These are phyloP conservation scores for Aspergillus fructus DNA, from an alignment of 2,329 filamentous ascomycete genomes.

Conservation along the genomic window DNA sequence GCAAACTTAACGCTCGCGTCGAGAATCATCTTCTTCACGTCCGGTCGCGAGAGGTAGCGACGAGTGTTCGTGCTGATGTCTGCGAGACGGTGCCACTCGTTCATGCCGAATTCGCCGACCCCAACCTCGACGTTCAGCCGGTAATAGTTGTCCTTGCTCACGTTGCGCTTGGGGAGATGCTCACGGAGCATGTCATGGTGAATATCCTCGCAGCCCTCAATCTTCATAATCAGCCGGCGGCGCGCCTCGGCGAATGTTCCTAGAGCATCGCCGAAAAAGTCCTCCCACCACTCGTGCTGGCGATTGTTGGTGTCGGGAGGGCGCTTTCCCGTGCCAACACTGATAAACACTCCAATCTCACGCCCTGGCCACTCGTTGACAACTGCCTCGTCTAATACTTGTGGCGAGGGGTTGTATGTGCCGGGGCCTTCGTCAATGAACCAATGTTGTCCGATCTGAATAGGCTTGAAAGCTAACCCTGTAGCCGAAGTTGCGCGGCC, in stretches of 20 bases:
- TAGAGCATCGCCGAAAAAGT: constrained; percentile 68
- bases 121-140: constrained; percentile 96
- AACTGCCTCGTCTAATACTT: constrained; percentile 83
- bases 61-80: constrained; percentile 93
- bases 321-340: constrained; percentile 89
- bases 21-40: constrained; percentile 74
- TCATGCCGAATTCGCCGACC: constrained; percentile 97
- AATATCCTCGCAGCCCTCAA: constrained; percentile 90
- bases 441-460: constrained; percentile 86
- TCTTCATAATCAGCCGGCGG: constrained; percentile 80
- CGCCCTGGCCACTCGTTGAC: constrained; percentile 94
- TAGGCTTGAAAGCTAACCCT: constrained; percentile 91
- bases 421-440: constrained; percentile 93
- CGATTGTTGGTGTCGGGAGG: constrained; percentile 67
- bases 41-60: constrained; percentile 72
- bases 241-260: constrained; percentile 91
- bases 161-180: constrained; percentile 71
- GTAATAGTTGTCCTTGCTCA: constrained; percentile 89
- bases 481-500: constrained; percentile 92
- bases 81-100: constrained; percentile 91
- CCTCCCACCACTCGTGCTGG: constrained; percentile 85
- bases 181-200: constrained; percentile 84
- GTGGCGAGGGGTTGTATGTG: constrained; percentile 85
- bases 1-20: constrained; percentile 77
- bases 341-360: constrained; percentile 88